phyloP scores from a whole-genome alignment of 352 stramenopile genomes.

The Peronospora belbahrii region DNA sequence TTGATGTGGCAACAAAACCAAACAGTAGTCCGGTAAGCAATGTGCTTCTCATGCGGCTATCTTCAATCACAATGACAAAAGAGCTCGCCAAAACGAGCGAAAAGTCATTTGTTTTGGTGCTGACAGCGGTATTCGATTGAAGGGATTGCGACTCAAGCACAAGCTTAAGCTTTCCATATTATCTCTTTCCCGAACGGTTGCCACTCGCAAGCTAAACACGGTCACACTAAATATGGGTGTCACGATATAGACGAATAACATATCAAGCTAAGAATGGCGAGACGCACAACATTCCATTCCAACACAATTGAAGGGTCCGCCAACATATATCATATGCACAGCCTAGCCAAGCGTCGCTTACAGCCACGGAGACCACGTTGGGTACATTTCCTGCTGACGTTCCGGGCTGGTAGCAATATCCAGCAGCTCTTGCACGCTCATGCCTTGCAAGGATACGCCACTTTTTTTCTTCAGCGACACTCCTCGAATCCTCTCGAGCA shows the following conservation, averaged over 20 bases:
- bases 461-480: conserved; percentile 73
- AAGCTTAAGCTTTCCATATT: too few relatives aligned
- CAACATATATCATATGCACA: conserved; percentile 6
- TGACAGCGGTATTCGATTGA: too few relatives aligned
- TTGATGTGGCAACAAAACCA: too few relatives aligned
- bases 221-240: neutral
- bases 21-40: too few relatives aligned
- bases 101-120: too few relatives aligned
- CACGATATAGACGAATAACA: neutral
- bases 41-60: too few relatives aligned
- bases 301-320: conserved; percentile 11
- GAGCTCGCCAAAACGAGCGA: too few relatives aligned
- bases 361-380: conserved; percentile 83
- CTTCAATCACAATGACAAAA: too few relatives aligned
- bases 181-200: too few relatives aligned
- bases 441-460: conserved; percentile 45
- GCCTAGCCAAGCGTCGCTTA: conserved; percentile 22
- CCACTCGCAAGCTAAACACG: conserved; percentile 4
- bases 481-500: conserved; percentile 71
- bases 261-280: conserved; percentile 2
- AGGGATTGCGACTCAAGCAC: too few relatives aligned
- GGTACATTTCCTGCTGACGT: conserved; percentile 79
- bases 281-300: conserved; percentile 20
- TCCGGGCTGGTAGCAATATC: conserved; percentile 78
- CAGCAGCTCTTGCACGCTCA: conserved; percentile 71